Conservation (phyloP, 129 eudicot species). For the Lonicera japonica region DNA sequence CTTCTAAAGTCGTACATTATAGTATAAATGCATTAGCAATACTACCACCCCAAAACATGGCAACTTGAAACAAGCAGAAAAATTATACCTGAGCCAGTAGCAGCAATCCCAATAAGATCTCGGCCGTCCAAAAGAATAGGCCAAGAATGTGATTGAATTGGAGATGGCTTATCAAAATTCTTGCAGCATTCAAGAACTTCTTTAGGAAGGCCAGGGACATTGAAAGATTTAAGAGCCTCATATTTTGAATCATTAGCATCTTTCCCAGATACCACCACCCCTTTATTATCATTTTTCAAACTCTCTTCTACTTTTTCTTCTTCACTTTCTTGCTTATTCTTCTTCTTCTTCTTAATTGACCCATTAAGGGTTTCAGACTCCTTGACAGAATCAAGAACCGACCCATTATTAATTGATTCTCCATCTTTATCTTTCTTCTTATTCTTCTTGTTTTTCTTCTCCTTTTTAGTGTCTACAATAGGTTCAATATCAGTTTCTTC, state of each 20-base stretch:
- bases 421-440: constrained; percentile 34
- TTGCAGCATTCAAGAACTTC: constrained; percentile 76
- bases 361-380: constrained; percentile 19
- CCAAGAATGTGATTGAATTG: constrained; percentile 94
- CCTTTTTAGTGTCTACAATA: constrained; percentile 15
- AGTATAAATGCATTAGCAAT: too few relatives aligned
- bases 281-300: constrained; percentile 40
- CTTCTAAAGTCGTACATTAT: too few relatives aligned
- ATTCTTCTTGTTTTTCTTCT: constrained; percentile 54
- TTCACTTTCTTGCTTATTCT: constrained; percentile 16
- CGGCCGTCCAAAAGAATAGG: constrained; percentile 78
- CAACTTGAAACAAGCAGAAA: constrained; percentile 1
- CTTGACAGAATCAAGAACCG: constrained; percentile 7
- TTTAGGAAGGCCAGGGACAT: constrained; percentile 54
- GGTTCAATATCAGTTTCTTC: constrained; percentile 37
- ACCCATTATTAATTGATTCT: constrained; percentile 6
- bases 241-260: constrained; percentile 58
- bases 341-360: constrained; percentile 33
- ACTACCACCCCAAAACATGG: too few relatives aligned
- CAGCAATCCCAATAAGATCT: constrained; percentile 92
- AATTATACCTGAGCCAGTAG: constrained; percentile 82
- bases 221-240: constrained; percentile 50
- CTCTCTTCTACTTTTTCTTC: neutral
- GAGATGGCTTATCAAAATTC: constrained; percentile 78
- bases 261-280: constrained; percentile 86